phyloP scores from a whole-genome alignment of 75 land plant genomes.

The Sequoia sempervirens region DNA sequence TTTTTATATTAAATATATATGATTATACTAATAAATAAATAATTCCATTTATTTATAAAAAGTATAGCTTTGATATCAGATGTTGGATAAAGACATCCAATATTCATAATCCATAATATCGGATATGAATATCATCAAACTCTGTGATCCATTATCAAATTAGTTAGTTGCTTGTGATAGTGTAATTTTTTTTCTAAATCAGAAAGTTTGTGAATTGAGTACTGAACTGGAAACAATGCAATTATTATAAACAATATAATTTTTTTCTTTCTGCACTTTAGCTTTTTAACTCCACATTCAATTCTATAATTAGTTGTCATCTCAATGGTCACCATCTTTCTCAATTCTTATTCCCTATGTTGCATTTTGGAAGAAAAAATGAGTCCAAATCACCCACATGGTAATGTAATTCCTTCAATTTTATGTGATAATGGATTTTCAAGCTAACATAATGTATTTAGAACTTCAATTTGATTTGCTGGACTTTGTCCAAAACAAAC shows the following conservation, averaged over 20 bases:
- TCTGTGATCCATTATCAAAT: too few species aligned
- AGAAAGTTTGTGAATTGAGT: neutral
- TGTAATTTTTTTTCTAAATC: too few species aligned
- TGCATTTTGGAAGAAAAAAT: neutral
- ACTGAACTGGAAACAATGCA: neutral
- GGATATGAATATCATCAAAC: too few species aligned
- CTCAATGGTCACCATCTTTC: neutral
- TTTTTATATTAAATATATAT: too few species aligned
- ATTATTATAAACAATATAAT: neutral
- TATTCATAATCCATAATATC: too few species aligned
- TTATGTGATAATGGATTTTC: neutral
- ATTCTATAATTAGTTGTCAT: too few species aligned
- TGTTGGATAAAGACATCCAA: too few species aligned
- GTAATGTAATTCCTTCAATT: neutral
- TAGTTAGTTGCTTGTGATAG: too few species aligned
- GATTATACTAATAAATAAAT: too few species aligned
- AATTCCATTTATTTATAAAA: too few species aligned
- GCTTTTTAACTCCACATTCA: neutral
- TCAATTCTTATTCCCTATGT: neutral
- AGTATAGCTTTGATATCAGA: too few species aligned
- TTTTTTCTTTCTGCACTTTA: neutral
- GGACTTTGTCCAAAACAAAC: neutral
- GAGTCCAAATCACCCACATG: neutral
- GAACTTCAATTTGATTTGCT: neutral
- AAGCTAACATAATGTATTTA: neutral